A percentile compares a stretch with the other conserved stretches of the same genome.
Conservation (phyloP, 1,139 yeast species). For the Zygoascus hellenicus region DNA sequence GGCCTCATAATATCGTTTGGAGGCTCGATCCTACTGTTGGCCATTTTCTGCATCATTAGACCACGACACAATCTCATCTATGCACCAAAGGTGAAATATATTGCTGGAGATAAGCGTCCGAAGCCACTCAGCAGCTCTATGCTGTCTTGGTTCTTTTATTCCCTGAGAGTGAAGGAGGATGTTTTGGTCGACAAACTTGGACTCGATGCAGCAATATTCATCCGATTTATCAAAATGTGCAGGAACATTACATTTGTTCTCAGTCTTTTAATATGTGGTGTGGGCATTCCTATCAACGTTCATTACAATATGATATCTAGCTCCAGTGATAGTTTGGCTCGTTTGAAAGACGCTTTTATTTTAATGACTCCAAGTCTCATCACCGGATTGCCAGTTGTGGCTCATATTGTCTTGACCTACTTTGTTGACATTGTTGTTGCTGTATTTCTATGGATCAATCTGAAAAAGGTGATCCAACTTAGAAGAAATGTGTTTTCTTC, state of each 20-base stretch:
- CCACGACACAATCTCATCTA: conserved; percentile 35
- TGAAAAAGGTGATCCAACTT: conserved; percentile 26
- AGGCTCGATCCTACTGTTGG: conserved; percentile 29
- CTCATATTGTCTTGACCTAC: conserved; percentile 36
- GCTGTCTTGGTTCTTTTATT: conserved; percentile 29
- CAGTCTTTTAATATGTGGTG: conserved; percentile 32
- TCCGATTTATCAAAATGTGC: conserved; percentile 33
- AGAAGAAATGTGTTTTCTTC: conserved; percentile 28
- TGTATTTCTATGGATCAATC: conserved; percentile 30
- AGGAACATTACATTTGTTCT: conserved; percentile 30
- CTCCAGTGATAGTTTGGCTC: conserved; percentile 21
- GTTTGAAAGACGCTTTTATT: conserved; percentile 31
- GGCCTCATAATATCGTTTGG: conserved; percentile 34
- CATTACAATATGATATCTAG: conserved; percentile 28
- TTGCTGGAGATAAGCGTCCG: conserved; percentile 21
- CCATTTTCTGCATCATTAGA: conserved; percentile 31
- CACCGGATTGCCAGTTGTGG: conserved; percentile 30
- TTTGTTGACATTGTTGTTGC: conserved; percentile 27
- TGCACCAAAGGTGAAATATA: conserved; percentile 30
- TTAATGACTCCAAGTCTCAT: conserved; percentile 36
- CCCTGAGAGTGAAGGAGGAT: conserved; percentile 25
- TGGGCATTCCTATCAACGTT: conserved; percentile 38
- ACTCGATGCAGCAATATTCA: conserved; percentile 35
- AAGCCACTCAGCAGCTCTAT: conserved; percentile 23
- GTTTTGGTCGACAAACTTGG: conserved; percentile 32